phyloP scores from a whole-genome alignment of 352 stramenopile genomes.

The Globisporangium emineosum region DNA sequence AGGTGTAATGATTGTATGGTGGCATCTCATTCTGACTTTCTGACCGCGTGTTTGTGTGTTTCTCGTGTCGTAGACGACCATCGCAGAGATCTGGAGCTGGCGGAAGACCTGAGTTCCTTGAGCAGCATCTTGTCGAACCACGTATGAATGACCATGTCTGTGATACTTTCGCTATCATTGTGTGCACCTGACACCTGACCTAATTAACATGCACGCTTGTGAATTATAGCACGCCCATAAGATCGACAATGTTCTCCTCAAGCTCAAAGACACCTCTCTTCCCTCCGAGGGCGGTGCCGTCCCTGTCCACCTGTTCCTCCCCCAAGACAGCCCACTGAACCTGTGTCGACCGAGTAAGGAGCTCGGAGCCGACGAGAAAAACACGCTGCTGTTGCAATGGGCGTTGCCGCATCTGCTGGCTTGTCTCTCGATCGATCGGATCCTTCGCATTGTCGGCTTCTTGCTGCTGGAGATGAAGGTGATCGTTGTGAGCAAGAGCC shows the following conservation, averaged over 20 bases:
- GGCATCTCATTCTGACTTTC: background rate
- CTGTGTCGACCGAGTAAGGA: conserved; percentile 33
- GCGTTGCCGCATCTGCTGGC: conserved; percentile 34
- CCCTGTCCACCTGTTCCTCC: conserved; percentile 22
- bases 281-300: conserved; percentile 21
- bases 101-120: conserved; percentile 12
- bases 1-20: no score
- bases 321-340: conserved; percentile 13
- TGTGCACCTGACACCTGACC: background rate
- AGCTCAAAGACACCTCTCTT: conserved; percentile 20
- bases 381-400: conserved; percentile 42
- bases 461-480: conserved; percentile 54
- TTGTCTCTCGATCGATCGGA: conserved; percentile 32
- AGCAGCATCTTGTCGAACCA: conserved; percentile 42
- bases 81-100: conserved; percentile 5
- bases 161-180: background rate
- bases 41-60: background rate
- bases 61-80: conserved; percentile 14
- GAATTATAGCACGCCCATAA: conserved; percentile 32
- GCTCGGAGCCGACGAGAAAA: conserved; percentile 34
- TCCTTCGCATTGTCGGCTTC: conserved; percentile 40
- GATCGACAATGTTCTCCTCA: conserved; percentile 32
- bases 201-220: background rate
- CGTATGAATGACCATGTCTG: conserved; percentile 14
- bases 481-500: conserved; percentile 44